These are phyloP conservation scores for Penicillium digitatum DNA, from an alignment of 2,329 filamentous ascomycete genomes.

Conservation along the genomic window DNA sequence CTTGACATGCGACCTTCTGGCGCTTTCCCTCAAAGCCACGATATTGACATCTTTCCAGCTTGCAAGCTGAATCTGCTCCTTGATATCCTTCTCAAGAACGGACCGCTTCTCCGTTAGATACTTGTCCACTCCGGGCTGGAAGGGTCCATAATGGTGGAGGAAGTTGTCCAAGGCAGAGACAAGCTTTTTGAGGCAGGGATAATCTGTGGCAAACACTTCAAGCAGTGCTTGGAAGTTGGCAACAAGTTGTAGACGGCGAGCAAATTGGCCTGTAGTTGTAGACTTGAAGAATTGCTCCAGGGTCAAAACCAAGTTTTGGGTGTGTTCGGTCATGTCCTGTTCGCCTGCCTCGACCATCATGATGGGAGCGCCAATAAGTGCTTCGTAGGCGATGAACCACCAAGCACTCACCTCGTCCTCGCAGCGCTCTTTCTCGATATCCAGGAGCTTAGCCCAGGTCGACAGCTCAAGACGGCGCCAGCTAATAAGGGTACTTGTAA, in stretches of 20 bases:
- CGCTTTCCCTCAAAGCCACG: slow-evolving; percentile 79
- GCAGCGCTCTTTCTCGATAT: slow-evolving; percentile 74
- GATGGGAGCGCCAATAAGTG: slow-evolving; percentile 71
- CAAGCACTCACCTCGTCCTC: slow-evolving; percentile 76
- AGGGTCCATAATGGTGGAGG: slow-evolving; percentile 69
- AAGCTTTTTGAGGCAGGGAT: slow-evolving; percentile 57
- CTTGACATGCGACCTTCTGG: slow-evolving; percentile 83
- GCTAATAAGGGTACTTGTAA: slow-evolving; percentile 75
- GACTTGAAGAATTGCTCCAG: slow-evolving; percentile 74
- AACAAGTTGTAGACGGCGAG: slow-evolving; percentile 67
- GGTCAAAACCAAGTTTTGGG: slow-evolving; percentile 66
- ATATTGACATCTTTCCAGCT: slow-evolving; percentile 99
- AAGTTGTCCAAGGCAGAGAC: slow-evolving; percentile 69
- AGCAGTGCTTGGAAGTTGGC: slow-evolving; percentile 61
- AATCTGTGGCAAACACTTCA: slow-evolving; percentile 56
- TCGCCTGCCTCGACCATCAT: slow-evolving; percentile 58
- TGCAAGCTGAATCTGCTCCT: slow-evolving; percentile 83
- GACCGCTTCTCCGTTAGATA: slow-evolving; percentile 63
- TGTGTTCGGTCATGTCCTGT: slow-evolving; percentile 61
- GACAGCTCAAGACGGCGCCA: slow-evolving; percentile 90
- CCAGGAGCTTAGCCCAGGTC: slow-evolving; percentile 85
- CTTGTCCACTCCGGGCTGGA: slow-evolving; percentile 62
- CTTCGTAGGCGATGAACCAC: slow-evolving; percentile 97
- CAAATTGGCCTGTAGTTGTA: slow-evolving; percentile 77
- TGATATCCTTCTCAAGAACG: slow-evolving; percentile 84